phyloP scores from a whole-genome alignment of 1,284 basidiomycete species.

The Cryptococcus sp. region DNA sequence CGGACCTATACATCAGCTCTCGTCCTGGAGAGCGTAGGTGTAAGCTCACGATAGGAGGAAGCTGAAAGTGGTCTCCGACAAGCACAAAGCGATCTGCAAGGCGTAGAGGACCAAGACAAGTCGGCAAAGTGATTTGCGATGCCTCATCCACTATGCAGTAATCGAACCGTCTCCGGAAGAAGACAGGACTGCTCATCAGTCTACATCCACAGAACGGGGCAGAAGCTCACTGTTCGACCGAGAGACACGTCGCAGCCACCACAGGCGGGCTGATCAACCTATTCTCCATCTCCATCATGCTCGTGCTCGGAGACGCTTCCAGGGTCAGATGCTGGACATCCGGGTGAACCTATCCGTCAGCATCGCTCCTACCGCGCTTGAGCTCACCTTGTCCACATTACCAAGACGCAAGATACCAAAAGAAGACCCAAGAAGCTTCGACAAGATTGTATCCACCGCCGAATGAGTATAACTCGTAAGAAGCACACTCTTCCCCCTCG shows the following conservation, averaged over 20 bases:
- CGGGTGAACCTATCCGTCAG: constrained; percentile 61
- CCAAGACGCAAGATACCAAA: constrained; percentile 79
- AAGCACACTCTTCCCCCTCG: constrained; percentile 76
- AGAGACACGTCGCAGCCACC: constrained; percentile 90
- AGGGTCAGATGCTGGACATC: constrained; percentile 68
- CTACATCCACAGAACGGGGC: background rate
- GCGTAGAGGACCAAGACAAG: constrained; percentile 86
- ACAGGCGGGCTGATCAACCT: constrained; percentile 80
- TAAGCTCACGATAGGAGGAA: no score
- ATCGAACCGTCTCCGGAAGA: constrained; percentile 79
- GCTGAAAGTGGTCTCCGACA: constrained; percentile 87
- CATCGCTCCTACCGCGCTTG: background rate
- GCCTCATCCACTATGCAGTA: constrained; percentile 99
- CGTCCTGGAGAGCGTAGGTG: background rate
- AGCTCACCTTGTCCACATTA: constrained; percentile 77
- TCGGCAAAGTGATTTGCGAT: constrained; percentile 93
- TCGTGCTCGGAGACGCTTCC: constrained; percentile 55
- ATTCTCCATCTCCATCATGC: constrained; percentile 69
- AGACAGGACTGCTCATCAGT: constrained; percentile 61
- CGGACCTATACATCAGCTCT: constrained; percentile 56
- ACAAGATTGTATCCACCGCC: constrained; percentile 89
- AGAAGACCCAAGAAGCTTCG: constrained; percentile 65
- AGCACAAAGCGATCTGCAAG: constrained; percentile 87
- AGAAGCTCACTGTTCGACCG: constrained; percentile 76
- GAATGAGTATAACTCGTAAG: constrained; percentile 94